Percentiles rank a stretch among this genome's conserved stretches.
Evolutionary conservation across 768 basidiomycete genomes (phyloP).

Genomic region (Mycena sanguinolenta): DNA sequence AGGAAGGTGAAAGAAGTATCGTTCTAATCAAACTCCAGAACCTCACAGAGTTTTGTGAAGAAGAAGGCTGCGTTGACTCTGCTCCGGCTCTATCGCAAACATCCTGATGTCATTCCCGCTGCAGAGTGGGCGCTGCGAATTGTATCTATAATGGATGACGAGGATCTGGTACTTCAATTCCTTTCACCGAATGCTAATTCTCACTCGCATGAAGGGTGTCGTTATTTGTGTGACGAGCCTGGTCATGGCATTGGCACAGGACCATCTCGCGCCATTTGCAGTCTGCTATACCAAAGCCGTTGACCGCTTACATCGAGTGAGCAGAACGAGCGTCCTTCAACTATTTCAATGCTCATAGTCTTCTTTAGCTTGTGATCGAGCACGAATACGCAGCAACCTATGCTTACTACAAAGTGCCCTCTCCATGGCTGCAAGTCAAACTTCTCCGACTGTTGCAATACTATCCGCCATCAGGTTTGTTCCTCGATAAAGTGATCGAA

Average conservation of each 20-base stretch:
- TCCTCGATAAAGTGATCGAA: not conserved
- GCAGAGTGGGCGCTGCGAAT: slow-evolving; percentile 97
- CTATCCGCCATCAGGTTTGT: slow-evolving; percentile 92
- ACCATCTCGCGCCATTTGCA: slow-evolving; percentile 89
- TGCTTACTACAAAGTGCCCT: slow-evolving; percentile 97
- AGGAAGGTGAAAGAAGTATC: not conserved
- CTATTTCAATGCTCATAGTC: slow-evolving; percentile 13
- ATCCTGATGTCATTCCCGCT: slow-evolving; percentile 93
- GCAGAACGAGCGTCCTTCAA: slow-evolving; percentile 38
- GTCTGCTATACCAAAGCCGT: slow-evolving; percentile 97
- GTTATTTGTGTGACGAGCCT: slow-evolving; percentile 94
- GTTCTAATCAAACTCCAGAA: slow-evolving; percentile 62
- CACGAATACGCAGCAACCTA: slow-evolving; percentile 91
- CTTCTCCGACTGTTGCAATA: slow-evolving; percentile 93
- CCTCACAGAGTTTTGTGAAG: slow-evolving; percentile 95
- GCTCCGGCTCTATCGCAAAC: slow-evolving; percentile 93
- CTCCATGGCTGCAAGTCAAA: slow-evolving; percentile 98
- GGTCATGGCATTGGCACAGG: slow-evolving; percentile 94
- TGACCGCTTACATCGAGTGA: slow-evolving; percentile 85
- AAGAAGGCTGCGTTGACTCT: slow-evolving; percentile 98
- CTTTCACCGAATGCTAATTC: slow-evolving; percentile 10
- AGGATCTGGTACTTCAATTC: slow-evolving; percentile 73
- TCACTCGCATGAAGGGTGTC: slow-evolving; percentile 75
- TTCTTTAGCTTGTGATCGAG: slow-evolving; percentile 84
- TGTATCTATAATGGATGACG: slow-evolving; percentile 95